Base-by-base conservation (phyloP, 257 asterid genomes). In the Misopates orontium region DNA sequence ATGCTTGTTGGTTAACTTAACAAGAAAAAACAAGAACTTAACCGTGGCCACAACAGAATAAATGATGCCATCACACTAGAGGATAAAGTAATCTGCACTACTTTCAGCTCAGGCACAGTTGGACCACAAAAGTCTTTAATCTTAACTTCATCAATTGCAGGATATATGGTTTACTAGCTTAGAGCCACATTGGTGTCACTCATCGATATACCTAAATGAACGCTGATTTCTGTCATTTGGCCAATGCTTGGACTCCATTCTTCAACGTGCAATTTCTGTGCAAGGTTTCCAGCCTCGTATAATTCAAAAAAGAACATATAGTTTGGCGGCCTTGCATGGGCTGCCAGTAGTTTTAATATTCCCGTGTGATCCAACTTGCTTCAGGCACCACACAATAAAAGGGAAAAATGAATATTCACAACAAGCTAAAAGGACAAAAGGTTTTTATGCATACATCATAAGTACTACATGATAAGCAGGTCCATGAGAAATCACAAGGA, bases 321-420 rank as follows among this genome's bases (percentile, higher is more conserved):
- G 73, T 86, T 90, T 13, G 99, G 99, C 13, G 96, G 97, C 73
- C 71, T 84, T 32, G 96, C 95, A 71, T 93, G 97, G 4, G 92
- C 99, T 6, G 97, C 99, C 52, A 87, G 74, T 70, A 90, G 83
- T 85, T 86, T 87, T 21, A 86, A 69, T 56, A 90, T 74, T 60
- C 96, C 95, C 18, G 88, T 87, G 71, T 90, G 96, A 82, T 92
- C 90, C 86, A 89, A 70, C 80, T 81, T 81, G 93, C 96, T 92
- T 76, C 78, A 77, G 72, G 32, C 69, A 56, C 70, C 79, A 75
- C 49, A 62, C 57, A 41, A 24, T 16, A 76, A 48, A 71, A 32
- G 53, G 12, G 25, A 31, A 57, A 52, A 45, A 22, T 19, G 18
- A 47, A 28, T 18, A 74, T 10, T n/a, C 11, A 28, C 36, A 7